Evolutionary conservation across 2,329 filamentous ascomycete species (phyloP).

Genomic region (Colletotrichum cordylinicola): DNA sequence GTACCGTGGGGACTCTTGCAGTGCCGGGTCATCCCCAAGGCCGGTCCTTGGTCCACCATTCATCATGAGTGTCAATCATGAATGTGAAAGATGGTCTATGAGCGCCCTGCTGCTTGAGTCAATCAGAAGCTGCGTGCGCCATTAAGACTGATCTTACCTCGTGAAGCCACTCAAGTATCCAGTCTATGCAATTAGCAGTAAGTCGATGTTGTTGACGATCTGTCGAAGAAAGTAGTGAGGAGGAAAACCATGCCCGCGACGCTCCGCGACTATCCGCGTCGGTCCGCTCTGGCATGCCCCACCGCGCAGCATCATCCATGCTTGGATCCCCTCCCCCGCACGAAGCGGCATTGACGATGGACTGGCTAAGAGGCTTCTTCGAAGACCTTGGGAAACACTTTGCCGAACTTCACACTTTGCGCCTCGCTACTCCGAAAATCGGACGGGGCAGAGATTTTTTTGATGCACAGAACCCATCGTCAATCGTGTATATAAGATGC

Average conservation of each 20-base stretch:
- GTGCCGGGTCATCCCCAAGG: background rate
- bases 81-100: background rate
- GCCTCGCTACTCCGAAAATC: background rate
- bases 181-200: background rate
- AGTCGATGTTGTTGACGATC: background rate
- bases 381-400: background rate
- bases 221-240: background rate
- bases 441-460: background rate
- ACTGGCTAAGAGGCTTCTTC: background rate
- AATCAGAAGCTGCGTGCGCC: background rate
- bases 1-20: background rate
- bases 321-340: background rate
- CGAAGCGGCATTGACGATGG: background rate
- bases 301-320: background rate
- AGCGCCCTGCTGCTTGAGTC: background rate
- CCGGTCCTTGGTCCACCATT: background rate
- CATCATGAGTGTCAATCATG: background rate
- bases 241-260: background rate
- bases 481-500: background rate
- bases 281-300: background rate
- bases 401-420: background rate
- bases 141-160: background rate
- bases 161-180: background rate
- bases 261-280: constrained; percentile 10
- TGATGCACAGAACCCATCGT: background rate